phyloP scores from a whole-genome alignment of 371 early-diverging fungal species.

The Mucor sp. region DNA sequence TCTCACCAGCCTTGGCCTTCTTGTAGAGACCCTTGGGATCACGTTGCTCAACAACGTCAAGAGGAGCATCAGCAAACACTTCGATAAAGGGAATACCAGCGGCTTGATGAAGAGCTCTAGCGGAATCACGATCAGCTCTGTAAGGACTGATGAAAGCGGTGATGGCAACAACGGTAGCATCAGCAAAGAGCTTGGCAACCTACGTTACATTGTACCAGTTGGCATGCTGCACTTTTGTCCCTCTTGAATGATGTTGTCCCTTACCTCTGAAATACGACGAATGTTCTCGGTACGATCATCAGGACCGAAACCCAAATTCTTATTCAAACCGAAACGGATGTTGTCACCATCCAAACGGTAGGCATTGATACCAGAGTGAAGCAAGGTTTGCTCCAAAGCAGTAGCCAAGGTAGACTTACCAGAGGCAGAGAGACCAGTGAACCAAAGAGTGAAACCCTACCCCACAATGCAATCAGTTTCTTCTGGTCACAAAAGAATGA shows the following conservation, averaged over 20 bases:
- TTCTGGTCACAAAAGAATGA: neutral
- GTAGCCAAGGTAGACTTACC: constrained; percentile 93
- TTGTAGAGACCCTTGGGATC: constrained; percentile 97
- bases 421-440: constrained; percentile 93
- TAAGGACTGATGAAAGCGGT: constrained; percentile 94
- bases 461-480: neutral
- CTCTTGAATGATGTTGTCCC: neutral
- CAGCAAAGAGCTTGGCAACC: constrained; percentile 90
- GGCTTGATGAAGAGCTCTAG: constrained; percentile 76
- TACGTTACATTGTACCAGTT: constrained; percentile 9
- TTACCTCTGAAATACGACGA: constrained; percentile 87
- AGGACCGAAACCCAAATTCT: constrained; percentile 90
- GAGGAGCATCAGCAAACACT: constrained; percentile 85
- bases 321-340: constrained; percentile 93
- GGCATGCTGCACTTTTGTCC: neutral
- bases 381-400: constrained; percentile 85
- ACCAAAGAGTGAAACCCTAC: constrained; percentile 88
- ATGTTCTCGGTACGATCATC: constrained; percentile 94
- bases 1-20: constrained; percentile 91
- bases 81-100: constrained; percentile 82
- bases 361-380: constrained; percentile 69
- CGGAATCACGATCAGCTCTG: constrained; percentile 78
- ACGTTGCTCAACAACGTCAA: constrained; percentile 86
- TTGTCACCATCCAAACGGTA: constrained; percentile 97
- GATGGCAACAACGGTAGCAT: constrained; percentile 78